Percentiles rank a stretch among this genome's conserved stretches.
Conservation (phyloP, 805 yeast species). For the Candida fluviatilis region DNA sequence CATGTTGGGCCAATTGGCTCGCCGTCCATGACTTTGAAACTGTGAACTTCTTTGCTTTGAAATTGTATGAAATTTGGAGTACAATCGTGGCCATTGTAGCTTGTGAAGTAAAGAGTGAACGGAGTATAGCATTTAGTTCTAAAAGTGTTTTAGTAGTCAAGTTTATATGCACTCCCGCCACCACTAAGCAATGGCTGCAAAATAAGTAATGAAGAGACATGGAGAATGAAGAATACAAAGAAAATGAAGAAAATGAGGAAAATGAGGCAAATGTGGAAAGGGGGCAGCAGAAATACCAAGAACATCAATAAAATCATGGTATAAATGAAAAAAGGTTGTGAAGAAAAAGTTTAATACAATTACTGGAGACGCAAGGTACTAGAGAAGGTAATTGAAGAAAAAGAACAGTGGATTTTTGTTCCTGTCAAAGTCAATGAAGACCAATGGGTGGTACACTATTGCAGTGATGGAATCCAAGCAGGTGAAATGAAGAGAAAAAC, state of each 20-base stretch:
- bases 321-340: too few relatives aligned
- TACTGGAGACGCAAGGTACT: too few relatives aligned
- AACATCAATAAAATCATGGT: too few relatives aligned
- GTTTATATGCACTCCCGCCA: background rate
- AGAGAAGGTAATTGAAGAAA: too few relatives aligned
- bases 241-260: background rate
- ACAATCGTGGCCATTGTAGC: slow-evolving; percentile 21
- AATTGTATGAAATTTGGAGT: slow-evolving; percentile 21
- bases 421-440: too few relatives aligned
- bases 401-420: too few relatives aligned
- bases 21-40: slow-evolving; percentile 22
- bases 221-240: background rate
- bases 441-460: too few relatives aligned
- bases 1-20: slow-evolving; percentile 19
- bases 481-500: too few relatives aligned
- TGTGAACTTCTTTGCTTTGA: slow-evolving; percentile 23
- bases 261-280: background rate
- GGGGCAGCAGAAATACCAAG: background rate
- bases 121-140: too few relatives aligned
- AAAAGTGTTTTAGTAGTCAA: background rate
- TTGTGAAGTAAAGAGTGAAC: too few relatives aligned
- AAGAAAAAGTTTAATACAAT: too few relatives aligned
- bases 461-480: too few relatives aligned
- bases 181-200: background rate
- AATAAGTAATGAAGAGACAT: background rate